Evolutionary conservation across 768 basidiomycete species (phyloP).

Genomic region (Cyathus striatus): DNA sequence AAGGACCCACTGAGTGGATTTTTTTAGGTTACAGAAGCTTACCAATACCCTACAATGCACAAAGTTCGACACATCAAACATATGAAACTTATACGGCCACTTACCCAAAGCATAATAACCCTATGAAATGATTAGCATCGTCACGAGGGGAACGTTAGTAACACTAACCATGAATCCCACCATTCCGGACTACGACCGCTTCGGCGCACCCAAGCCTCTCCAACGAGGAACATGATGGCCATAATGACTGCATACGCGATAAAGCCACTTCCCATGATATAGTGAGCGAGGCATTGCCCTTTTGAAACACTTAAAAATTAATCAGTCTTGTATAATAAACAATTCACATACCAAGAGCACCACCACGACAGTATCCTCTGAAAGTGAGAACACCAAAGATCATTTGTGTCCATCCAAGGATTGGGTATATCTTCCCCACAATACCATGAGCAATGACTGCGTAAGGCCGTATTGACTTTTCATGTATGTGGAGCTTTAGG

Average conservation of each 20-base stretch:
- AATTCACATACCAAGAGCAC: conserved; percentile 42
- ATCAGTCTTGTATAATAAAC: not conserved
- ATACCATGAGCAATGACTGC: conserved; percentile 68
- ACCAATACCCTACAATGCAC: conserved; percentile 54
- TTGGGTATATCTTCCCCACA: conserved; percentile 80
- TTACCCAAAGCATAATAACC: conserved; percentile 51
- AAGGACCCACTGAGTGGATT: not conserved
- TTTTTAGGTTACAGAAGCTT: conserved; percentile 12
- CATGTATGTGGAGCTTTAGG: conserved; percentile 88
- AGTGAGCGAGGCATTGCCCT: conserved; percentile 85
- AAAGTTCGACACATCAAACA: not conserved
- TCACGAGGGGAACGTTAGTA: not conserved
- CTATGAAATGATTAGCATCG: conserved; percentile 9
- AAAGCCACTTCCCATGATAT: conserved; percentile 89
- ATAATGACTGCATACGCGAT: conserved; percentile 83
- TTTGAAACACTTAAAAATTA: conserved; percentile 3
- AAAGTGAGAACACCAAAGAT: conserved; percentile 77
- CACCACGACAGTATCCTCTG: conserved; percentile 77
- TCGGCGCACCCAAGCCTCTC: conserved; percentile 71
- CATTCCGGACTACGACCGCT: conserved; percentile 76
- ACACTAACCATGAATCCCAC: conserved; percentile 73
- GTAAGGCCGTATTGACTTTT: conserved; percentile 66
- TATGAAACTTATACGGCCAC: conserved; percentile 5
- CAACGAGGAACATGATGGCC: conserved; percentile 70
- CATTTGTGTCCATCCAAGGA: conserved; percentile 87